phyloP scores from a whole-genome alignment of 2,329 filamentous ascomycete species.

The Colletotrichum sp. region DNA sequence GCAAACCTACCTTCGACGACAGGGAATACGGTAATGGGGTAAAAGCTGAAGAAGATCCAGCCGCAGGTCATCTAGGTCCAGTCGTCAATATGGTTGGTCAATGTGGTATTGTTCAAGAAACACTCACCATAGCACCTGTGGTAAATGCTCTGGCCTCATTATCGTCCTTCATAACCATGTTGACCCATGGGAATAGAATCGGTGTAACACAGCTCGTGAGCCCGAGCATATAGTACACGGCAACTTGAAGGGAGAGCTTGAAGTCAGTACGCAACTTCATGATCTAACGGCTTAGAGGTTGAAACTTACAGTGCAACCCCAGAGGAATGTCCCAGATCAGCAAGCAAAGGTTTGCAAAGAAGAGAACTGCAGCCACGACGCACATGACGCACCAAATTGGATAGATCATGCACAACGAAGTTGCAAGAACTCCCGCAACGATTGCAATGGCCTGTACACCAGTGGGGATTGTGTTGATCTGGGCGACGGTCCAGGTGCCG shows the following conservation, averaged over 20 bases:
- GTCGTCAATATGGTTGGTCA: background rate
- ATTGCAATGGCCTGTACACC: slow-evolving; percentile 26
- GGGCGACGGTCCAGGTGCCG: background rate
- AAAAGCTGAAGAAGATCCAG: slow-evolving; percentile 21
- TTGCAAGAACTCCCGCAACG: slow-evolving; percentile 24
- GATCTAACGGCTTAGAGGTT: fast-evolving
- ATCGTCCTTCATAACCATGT: slow-evolving; percentile 21
- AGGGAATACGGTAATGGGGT: slow-evolving; percentile 20
- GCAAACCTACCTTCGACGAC: slow-evolving; percentile 1
- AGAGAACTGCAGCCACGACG: slow-evolving; percentile 19
- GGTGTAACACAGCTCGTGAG: slow-evolving; percentile 21
- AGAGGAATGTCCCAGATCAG: slow-evolving; percentile 22
- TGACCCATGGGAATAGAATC: slow-evolving; percentile 22
- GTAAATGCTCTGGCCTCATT: slow-evolving; percentile 21
- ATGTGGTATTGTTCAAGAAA: no score
- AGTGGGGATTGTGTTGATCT: slow-evolving; percentile 23
- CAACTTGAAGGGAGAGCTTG: background rate
- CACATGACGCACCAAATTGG: slow-evolving; percentile 32
- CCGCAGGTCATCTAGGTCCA: slow-evolving; percentile 11
- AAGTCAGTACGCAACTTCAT: background rate
- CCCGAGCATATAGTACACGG: slow-evolving; percentile 21
- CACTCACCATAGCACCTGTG: slow-evolving; percentile 20
- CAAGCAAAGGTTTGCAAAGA: slow-evolving; percentile 20
- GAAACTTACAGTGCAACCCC: slow-evolving; percentile 16
- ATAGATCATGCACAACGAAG: slow-evolving; percentile 33